These are phyloP conservation scores for Penicillium sp. DNA, from an alignment of 2,329 filamentous ascomycete species.

Conservation along the genomic window DNA sequence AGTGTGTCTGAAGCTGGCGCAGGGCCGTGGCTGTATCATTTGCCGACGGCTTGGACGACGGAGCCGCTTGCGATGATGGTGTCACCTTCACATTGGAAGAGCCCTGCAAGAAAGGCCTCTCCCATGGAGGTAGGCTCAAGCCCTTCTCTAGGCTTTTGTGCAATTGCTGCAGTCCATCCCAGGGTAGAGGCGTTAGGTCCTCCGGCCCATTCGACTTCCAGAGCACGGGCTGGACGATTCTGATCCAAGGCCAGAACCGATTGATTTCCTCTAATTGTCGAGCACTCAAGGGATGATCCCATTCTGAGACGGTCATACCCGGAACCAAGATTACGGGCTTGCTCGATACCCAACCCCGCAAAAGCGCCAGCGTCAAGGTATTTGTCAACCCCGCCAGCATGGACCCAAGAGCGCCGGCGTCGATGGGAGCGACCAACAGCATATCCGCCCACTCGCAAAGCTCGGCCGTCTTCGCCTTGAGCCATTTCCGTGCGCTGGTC, in stretches of 20 bases:
- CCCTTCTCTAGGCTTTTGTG: slow-evolving; percentile 36
- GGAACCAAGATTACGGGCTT: slow-evolving; percentile 85
- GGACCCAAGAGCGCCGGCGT: slow-evolving; percentile 79
- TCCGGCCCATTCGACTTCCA: slow-evolving; percentile 72
- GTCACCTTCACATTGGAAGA: slow-evolving; percentile 5
- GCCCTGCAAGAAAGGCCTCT: slow-evolving; percentile 17
- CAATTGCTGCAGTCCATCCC: slow-evolving; percentile 49
- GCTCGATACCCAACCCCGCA: slow-evolving; percentile 82
- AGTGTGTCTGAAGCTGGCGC: slow-evolving; percentile 26
- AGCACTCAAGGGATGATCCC: slow-evolving; percentile 86
- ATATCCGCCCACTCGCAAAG: slow-evolving; percentile 87
- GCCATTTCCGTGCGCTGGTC: slow-evolving; percentile 41
- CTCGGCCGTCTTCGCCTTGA: slow-evolving; percentile 54
- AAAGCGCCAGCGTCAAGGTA: slow-evolving; percentile 75
- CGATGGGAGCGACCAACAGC: slow-evolving; percentile 79
- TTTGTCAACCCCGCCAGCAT: slow-evolving; percentile 86
- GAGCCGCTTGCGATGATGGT: slow-evolving; percentile 7
- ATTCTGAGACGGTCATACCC: slow-evolving; percentile 86
- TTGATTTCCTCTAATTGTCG: slow-evolving; percentile 83
- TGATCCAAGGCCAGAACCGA: slow-evolving; percentile 83
- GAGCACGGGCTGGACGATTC: slow-evolving; percentile 76
- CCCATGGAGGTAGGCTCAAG: slow-evolving; percentile 28
- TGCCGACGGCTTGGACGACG: slow-evolving; percentile 51
- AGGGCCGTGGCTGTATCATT: slow-evolving; percentile 36
- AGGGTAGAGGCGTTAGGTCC: slow-evolving; percentile 52